These are phyloP conservation scores for Sphagnum tenellum DNA, from an alignment of 225 moss, liverwort and hornwort genomes.

Conservation along the genomic window DNA sequence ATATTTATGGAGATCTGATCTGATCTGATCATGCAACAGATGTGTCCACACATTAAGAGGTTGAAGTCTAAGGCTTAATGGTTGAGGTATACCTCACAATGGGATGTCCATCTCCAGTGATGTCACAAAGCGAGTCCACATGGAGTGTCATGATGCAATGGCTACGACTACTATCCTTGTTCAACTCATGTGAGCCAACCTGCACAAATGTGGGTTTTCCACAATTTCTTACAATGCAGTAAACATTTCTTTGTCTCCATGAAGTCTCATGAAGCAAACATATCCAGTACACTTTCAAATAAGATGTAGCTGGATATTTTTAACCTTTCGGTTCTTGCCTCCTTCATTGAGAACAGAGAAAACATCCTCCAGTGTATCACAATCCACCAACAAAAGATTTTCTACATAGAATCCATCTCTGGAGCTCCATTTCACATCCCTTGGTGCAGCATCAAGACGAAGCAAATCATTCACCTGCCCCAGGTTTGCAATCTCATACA, in stretches of 20 bases:
- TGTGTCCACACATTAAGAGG: no score
- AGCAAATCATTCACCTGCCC: constrained; percentile 88
- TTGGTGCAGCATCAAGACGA: constrained; percentile 65
- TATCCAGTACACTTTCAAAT: no score
- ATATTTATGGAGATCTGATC: no score
- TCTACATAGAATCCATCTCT: constrained; percentile 91
- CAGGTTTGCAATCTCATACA: constrained; percentile 17
- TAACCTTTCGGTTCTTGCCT: constrained; percentile 74
- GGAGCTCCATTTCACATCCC: constrained; percentile 89
- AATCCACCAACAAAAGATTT: constrained; percentile 74
- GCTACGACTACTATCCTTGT: constrained; percentile 93
- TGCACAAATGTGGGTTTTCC: constrained; percentile 8
- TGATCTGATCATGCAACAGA: no score
- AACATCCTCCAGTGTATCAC: constrained; percentile 78
- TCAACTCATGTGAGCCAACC: constrained; percentile 94
- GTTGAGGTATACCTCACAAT: constrained; percentile 29
- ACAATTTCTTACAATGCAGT: no score
- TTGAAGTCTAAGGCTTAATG: no score
- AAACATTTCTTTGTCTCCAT: no score
- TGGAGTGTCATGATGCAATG: constrained; percentile 98
- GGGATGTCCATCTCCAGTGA: constrained; percentile 35
- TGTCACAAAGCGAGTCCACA: constrained; percentile 57
- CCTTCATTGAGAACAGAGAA: constrained; percentile 84
- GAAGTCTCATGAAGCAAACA: no score
- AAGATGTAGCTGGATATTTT: no score